Conservation (phyloP, 129 eudicot species). For the Kitagawia praeruptora region DNA sequence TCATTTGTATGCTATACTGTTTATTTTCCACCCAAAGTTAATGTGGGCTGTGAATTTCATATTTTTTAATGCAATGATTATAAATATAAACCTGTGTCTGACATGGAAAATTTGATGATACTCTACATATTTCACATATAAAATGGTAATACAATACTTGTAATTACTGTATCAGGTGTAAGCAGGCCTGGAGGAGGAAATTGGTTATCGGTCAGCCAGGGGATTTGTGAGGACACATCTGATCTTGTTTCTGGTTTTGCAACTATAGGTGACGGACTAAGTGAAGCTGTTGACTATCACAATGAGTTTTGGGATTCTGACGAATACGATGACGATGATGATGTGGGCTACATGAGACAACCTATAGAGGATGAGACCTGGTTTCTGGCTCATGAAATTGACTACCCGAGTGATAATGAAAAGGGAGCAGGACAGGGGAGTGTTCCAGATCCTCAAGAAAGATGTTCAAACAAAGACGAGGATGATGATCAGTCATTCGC, state of each 20-base stretch:
- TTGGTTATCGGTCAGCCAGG: conserved; percentile 98
- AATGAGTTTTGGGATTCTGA: conserved; percentile 98
- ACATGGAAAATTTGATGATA: neutral
- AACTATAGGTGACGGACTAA: conserved; percentile 90
- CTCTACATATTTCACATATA: neutral
- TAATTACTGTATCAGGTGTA: conserved; percentile 42
- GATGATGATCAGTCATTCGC: conserved; percentile 92
- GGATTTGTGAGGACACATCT: conserved; percentile 86
- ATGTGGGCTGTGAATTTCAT: neutral
- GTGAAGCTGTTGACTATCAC: conserved; percentile 82
- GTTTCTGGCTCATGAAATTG: conserved; percentile 98
- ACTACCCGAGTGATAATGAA: conserved; percentile 93
- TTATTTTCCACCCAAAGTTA: neutral
- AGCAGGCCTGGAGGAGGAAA: conserved; percentile 84
- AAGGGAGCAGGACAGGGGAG: conserved; percentile 75
- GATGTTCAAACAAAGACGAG: conserved; percentile 52
- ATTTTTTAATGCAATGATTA: neutral
- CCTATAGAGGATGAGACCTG: conserved; percentile 98
- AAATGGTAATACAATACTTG: conserved; percentile 13
- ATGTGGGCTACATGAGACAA: conserved; percentile 96
- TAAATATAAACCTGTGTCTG: neutral
- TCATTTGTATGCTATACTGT: neutral
- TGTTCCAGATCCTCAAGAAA: conserved; percentile 59
- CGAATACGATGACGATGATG: conserved; percentile 97
- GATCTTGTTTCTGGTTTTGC: conserved; percentile 95